Base-by-base conservation (phyloP, 768 basidiomycete species). In the Brasilioporus rufonigricans region DNA sequence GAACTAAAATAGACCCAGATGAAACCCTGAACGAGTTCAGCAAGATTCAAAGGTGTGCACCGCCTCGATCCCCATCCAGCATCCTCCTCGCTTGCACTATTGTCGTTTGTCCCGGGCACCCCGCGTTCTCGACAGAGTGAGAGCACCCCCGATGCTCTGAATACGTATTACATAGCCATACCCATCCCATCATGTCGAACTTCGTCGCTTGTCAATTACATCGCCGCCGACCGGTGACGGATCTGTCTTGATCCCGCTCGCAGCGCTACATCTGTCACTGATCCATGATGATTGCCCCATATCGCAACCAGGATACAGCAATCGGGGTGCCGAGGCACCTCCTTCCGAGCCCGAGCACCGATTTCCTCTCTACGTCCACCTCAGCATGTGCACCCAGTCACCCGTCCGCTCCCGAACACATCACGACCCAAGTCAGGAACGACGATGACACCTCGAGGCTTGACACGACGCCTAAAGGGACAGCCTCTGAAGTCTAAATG, bases 381-480 rank as follows among this genome's bases (percentile, higher is more conserved):
- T 24, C 36, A 46, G 44, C 63, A 64, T 61, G 58, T 66, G 63
- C 41, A 59, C 38, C 57, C 33, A 23, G 32, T 44, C 65, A 64
- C 48, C 63, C 63, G 63, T 66, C 40, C 58, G 50, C 63, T 53
- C 41, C 63, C 61, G 63, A 57, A 18, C 41, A 13, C 40, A 10
- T 50, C 48, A 13, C 29, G 16, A 33, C 45, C 35, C 19, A 38
- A 38, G 12, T 19, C 14, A 14, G 31, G 9, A 46, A 56, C 32
- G 33, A 41, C 43, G 50, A 44, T 35, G 38, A 44, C 46, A 44
- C 36, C 59, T 43, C 54, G 60, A 60, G 47, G 47, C 44, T 60
- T 29, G 38, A 51, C 33, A 44, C 32, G 41, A 23, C 19, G 44
- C 32, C 40, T 35, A 27, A 39, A 35, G 26, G 33, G 36, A 54